Evolutionary conservation across 2,329 filamentous ascomycete genomes (phyloP), one percentile per base, ranked within the genome.

Genomic region (Colletotrichum noveboracense): DNA sequence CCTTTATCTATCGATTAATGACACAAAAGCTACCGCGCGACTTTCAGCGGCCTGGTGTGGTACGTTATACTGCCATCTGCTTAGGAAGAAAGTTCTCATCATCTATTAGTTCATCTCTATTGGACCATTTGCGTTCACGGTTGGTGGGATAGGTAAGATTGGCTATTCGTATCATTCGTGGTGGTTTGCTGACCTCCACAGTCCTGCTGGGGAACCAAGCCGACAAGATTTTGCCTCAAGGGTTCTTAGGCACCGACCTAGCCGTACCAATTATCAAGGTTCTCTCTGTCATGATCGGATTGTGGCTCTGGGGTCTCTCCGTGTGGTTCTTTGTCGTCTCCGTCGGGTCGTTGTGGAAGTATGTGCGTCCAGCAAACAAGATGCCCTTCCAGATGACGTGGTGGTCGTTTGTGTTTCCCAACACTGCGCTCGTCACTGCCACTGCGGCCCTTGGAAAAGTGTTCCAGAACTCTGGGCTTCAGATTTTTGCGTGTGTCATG

Each of bases 1-100:
- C 95, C 66, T 97, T 96, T 81, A 91, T 97, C 66, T 97, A 97
- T 82, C 91, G 95, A 34, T 89, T 97, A 32, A 97, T 97, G 95
- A 96, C 95, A 0, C 94, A 96, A 80, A 97, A 97, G 80, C 87
- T 97, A 0, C 95, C 95, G 1, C 89, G 91, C 70, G 95, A 96
- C 80, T 92, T 90, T 56, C 89, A 95, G 24, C 91, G 95, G 13
- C 95, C 95, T 1, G 95, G 94, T 80, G 95, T 97, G 74, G 88
- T 89, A 79, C 77, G 84, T 80, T 14, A 7, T 26, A n/a, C 61
- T 79, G 60, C 13, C 14, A 13, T n/a, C 14, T 32, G 5, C n/a
- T 26, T 4, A 18, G 8, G 21, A 13, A 14, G n/a, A 18, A 36
- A 16, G n/a, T 28, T 18, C 61, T 64, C 24, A 64, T 38, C 32